Evolutionary conservation across 1,284 basidiomycete genomes (phyloP).

Genomic region (Heterobasidion occidentale): DNA sequence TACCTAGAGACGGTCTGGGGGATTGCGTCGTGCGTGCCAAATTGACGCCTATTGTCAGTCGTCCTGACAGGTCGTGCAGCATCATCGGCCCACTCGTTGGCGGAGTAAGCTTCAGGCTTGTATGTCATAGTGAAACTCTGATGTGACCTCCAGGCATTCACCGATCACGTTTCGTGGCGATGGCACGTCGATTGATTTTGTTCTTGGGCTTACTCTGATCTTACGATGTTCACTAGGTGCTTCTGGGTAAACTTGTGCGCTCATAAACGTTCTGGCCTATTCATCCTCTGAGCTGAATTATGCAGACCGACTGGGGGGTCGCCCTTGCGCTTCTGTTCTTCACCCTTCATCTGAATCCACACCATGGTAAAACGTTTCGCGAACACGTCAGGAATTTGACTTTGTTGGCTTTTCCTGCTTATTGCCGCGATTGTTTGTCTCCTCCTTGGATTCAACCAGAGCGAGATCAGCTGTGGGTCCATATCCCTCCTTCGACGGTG

Average conservation of each 20-base stretch:
- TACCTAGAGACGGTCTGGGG: slow-evolving; percentile 77
- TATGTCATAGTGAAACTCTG: not conserved
- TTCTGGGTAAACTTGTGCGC: slow-evolving; percentile 69
- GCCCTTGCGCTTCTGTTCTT: slow-evolving; percentile 1
- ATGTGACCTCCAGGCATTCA: slow-evolving; percentile 31
- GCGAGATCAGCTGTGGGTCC: slow-evolving; percentile 54
- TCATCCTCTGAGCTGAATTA: not conserved
- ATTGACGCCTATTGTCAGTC: slow-evolving; percentile 11
- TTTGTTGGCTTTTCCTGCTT: slow-evolving; percentile 64
- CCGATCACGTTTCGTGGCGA: slow-evolving; percentile 69
- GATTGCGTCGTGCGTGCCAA: slow-evolving; percentile 52
- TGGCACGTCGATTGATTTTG: slow-evolving; percentile 35
- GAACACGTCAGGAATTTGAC: slow-evolving; percentile 69
- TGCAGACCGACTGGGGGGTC: not conserved
- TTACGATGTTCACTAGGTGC: slow-evolving; percentile 35
- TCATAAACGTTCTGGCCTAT: not conserved
- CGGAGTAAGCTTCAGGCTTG: slow-evolving; percentile 28
- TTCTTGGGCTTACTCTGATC: not conserved
- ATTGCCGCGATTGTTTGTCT: slow-evolving; percentile 69
- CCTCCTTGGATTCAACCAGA: slow-evolving; percentile 28
- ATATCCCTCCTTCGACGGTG: not conserved
- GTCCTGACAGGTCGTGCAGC: slow-evolving; percentile 23
- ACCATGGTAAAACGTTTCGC: slow-evolving; percentile 44
- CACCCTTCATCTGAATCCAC: slow-evolving; percentile 69
- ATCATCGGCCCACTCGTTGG: slow-evolving; percentile 73